Base-by-base conservation (phyloP, 371 early-diverging fungal species). In the Lichtheimia ornata region DNA sequence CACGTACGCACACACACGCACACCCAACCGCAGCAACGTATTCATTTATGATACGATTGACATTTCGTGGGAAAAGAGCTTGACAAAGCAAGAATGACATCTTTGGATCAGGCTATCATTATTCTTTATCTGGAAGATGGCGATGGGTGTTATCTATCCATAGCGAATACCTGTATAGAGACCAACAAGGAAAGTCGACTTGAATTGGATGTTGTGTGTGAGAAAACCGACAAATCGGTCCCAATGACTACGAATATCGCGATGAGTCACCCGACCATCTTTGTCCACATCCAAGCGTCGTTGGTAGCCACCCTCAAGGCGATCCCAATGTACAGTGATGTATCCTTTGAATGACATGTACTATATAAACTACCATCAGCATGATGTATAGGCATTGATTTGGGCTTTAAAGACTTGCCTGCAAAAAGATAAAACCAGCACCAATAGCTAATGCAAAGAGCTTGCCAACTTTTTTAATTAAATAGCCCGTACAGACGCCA, bases 191-290 rank as follows among this genome's bases (percentile, higher is more conserved):
- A 84, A 86, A 2, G 84, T 79, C 1, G 82, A 74, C 62, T 84
- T 86, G 73, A 86, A 86, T 61, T 84, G 87, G 18, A 86, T 65
- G 53, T 84, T 83, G 47, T 66, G 72, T 5, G 87, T 86, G 66
- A 86, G 69, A n/a, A 86, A 47, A 13, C 64, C 68, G 25, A 81
- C 66, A 18, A 86, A 59, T 9, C 54, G 63, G 22, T 74, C 61
- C 73, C 85, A 74, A 6, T 68, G 76, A 24, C 71, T 59, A 28
- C 70, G 70, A 35, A 80, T 65, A 56, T 84, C 83, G 0, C 67
- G 63, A 15, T 50, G 59, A 0, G 83, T 83, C 2, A 84, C 85
- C 40, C 64, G 66, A 22, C 87, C 87, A 62, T 86, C 82, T 15
- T 60, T 42, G 52, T 83, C 85, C 4, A 70, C 52, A 72, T 81